Conservation (phyloP, 2,329 filamentous ascomycete species). For the Ophiocordyceps camponoti-floridani region DNA sequence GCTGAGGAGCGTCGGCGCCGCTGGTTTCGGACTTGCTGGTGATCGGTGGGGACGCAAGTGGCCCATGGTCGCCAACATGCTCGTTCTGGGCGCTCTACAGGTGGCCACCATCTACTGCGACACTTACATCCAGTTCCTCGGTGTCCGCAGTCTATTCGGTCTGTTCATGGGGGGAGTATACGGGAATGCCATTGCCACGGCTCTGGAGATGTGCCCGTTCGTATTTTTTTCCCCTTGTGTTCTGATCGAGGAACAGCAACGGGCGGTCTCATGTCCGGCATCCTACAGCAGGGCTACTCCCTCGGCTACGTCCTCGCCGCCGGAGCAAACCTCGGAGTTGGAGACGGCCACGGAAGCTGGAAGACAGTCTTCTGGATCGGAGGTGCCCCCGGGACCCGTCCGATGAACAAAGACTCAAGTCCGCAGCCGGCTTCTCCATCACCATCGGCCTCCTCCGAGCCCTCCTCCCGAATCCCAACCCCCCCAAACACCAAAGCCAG, state of each 20-base stretch:
- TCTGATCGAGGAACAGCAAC: no score
- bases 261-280: constrained; percentile 68
- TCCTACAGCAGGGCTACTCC: constrained; percentile 68
- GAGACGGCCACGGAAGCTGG: constrained; percentile 44
- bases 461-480: constrained; percentile 65
- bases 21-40: constrained; percentile 57
- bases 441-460: constrained; percentile 49
- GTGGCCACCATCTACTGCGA: constrained; percentile 60
- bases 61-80: constrained; percentile 69
- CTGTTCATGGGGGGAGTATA: constrained; percentile 71
- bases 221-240: constrained; percentile 5
- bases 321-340: constrained; percentile 56
- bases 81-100: constrained; percentile 47
- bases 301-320: constrained; percentile 67
- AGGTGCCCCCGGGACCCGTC: constrained; percentile 9
- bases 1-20: constrained; percentile 57
- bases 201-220: constrained; percentile 53
- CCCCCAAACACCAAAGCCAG: constrained; percentile 45
- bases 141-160: constrained; percentile 54
- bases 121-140: constrained; percentile 60
- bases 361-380: constrained; percentile 62
- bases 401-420: background rate
- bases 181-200: constrained; percentile 63
- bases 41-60: constrained; percentile 71
- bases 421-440: constrained; percentile 43